Conservation (phyloP, 2,329 filamentous ascomycete species). For the Stemphylium lycopersici region DNA sequence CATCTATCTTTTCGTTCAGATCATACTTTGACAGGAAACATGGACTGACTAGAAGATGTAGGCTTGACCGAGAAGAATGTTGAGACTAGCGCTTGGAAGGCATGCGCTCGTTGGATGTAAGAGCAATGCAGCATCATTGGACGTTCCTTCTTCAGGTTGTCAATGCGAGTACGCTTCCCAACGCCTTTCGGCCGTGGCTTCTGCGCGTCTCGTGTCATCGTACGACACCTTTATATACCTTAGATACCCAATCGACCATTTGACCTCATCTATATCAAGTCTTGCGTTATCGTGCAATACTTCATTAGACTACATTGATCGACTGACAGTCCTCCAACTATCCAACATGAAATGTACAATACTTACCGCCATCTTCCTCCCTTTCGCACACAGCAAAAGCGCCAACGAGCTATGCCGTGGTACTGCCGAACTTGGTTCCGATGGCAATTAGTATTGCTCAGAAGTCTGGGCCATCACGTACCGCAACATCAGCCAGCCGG, state of each 20-base stretch:
- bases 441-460: slow-evolving; percentile 71
- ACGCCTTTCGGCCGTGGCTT: not conserved
- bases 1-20: slow-evolving; percentile 4
- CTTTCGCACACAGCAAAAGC: slow-evolving; percentile 31
- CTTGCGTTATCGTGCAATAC: not conserved
- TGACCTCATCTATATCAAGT: not conserved
- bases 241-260: slow-evolving; percentile 1
- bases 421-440: slow-evolving; percentile 39
- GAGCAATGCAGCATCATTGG: not conserved
- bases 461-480: slow-evolving; percentile 72
- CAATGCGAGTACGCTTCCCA: not conserved
- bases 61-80: not conserved
- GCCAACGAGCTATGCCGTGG: slow-evolving; percentile 43
- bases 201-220: not conserved
- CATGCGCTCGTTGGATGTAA: not conserved
- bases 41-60: slow-evolving; percentile 17
- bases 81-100: not conserved
- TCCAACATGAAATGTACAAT: slow-evolving; percentile 29
- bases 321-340: slow-evolving; percentile 9
- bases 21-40: slow-evolving; percentile 1
- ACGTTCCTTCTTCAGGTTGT: not conserved
- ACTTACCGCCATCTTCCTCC: slow-evolving; percentile 17
- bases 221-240: not conserved
- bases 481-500: slow-evolving; percentile 63
- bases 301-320: slow-evolving; percentile 11